A percentile compares a stretch with the other conserved stretches of the same genome.
phyloP scores from a whole-genome alignment of 345 rosid genomes.

The Bruguiera parviflora region DNA sequence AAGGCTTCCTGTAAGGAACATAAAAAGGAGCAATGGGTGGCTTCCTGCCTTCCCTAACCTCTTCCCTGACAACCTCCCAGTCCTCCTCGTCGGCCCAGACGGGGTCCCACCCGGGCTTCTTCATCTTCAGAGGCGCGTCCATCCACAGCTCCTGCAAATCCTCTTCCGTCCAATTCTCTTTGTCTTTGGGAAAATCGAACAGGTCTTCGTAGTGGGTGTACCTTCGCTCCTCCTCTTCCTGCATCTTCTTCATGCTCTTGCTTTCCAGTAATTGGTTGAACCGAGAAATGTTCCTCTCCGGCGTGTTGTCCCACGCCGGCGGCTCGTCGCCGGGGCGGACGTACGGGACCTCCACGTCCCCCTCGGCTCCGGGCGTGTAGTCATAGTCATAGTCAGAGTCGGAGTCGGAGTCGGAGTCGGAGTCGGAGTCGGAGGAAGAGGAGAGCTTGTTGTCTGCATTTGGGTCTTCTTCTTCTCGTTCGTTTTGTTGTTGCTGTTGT shows the following conservation, averaged over 20 bases:
- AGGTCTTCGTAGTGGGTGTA: constrained; percentile 39
- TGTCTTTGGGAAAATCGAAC: constrained; percentile 69
- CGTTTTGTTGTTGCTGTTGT: constrained; percentile 2
- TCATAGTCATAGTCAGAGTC: constrained; percentile 35
- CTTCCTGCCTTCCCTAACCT: constrained; percentile 50
- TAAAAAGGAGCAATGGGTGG: constrained; percentile 82
- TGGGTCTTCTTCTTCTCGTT: constrained; percentile 13
- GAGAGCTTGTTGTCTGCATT: constrained; percentile 11
- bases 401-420: constrained; percentile 31
- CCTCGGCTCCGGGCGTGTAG: constrained; percentile 14
- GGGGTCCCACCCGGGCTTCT: constrained; percentile 93
- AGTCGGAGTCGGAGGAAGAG: constrained; percentile 36
- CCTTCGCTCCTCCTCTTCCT: constrained; percentile 47
- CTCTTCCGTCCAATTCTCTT: constrained; percentile 75
- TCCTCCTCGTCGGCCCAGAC: constrained; percentile 75
- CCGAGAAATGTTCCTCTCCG: constrained; percentile 51
- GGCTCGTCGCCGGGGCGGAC: constrained; percentile 41
- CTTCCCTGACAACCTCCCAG: constrained; percentile 57
- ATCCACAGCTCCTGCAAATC: constrained; percentile 85
- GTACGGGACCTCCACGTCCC: constrained; percentile 22
- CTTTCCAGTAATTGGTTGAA: constrained; percentile 41
- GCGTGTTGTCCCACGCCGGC: constrained; percentile 32
- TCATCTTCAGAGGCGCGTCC: constrained; percentile 55
- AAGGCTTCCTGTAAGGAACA: constrained; percentile 76
- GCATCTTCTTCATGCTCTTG: constrained; percentile 29